phyloP scores from a whole-genome alignment of 768 basidiomycete genomes.

The Saitozyma sp. region DNA sequence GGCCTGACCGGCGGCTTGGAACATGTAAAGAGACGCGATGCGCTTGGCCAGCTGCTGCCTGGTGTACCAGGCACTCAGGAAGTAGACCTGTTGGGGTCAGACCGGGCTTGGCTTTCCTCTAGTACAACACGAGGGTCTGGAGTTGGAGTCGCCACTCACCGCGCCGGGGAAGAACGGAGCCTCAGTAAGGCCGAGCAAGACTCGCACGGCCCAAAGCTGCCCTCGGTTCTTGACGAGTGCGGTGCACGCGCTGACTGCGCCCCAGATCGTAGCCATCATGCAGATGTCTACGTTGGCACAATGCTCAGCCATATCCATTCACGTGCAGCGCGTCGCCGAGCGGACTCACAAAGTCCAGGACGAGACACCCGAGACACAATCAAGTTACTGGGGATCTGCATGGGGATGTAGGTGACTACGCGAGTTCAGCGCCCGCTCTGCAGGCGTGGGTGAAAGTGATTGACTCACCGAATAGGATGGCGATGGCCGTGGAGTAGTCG shows the following conservation, averaged over 20 bases:
- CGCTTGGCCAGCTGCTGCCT: background rate
- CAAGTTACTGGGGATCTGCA: slow-evolving; percentile 20
- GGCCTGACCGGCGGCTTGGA: slow-evolving; percentile 18
- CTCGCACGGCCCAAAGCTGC: slow-evolving; percentile 4
- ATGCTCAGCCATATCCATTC: too few species aligned
- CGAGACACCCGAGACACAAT: slow-evolving; percentile 15
- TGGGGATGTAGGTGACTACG: slow-evolving; percentile 19
- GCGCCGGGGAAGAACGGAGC: slow-evolving; percentile 38
- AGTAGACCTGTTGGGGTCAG: background rate
- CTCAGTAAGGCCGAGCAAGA: background rate
- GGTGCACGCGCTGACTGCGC: slow-evolving; percentile 24
- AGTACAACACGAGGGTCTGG: background rate
- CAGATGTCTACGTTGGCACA: slow-evolving; percentile 19
- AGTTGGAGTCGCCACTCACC: background rate
- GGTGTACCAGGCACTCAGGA: too few species aligned
- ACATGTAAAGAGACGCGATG: slow-evolving; percentile 16
- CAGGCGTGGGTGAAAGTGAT: slow-evolving; percentile 4
- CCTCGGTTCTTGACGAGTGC: slow-evolving; percentile 29
- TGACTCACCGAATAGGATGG: slow-evolving; percentile 41
- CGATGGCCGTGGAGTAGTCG: slow-evolving; percentile 36
- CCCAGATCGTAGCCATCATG: slow-evolving; percentile 21
- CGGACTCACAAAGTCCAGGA: slow-evolving; percentile 29
- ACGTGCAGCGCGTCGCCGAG: too few species aligned
- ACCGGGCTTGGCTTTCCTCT: too few species aligned
- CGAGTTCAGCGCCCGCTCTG: background rate